Percentiles rank a stretch among this genome's conserved stretches.
Evolutionary conservation across 768 basidiomycete species (phyloP).

Genomic region (Hericium coralloides): DNA sequence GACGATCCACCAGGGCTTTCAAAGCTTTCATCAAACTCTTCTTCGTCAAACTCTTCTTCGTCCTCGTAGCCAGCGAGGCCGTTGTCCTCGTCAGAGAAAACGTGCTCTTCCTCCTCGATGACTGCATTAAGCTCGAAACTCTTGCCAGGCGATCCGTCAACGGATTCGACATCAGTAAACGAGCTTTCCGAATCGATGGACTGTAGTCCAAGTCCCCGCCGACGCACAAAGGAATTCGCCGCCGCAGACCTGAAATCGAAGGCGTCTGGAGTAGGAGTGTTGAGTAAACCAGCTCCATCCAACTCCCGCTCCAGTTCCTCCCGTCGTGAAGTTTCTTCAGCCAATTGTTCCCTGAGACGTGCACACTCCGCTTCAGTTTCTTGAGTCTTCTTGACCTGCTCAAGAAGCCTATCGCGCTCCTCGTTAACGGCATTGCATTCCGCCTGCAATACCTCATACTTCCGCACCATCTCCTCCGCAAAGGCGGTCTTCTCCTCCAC

Average conservation of each 20-base stretch:
- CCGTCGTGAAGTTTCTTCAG: slow-evolving; percentile 32
- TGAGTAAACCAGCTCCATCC: slow-evolving; percentile 30
- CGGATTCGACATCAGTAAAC: slow-evolving; percentile 58
- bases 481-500: slow-evolving; percentile 19
- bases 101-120: slow-evolving; percentile 42
- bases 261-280: slow-evolving; percentile 38
- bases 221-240: slow-evolving; percentile 22
- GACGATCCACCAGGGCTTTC: slow-evolving; percentile 25
- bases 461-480: background rate
- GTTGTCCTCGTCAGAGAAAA: slow-evolving; percentile 40
- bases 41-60: slow-evolving; percentile 62
- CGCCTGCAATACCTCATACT: slow-evolving; percentile 11
- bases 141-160: slow-evolving; percentile 31
- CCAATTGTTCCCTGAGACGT: slow-evolving; percentile 23
- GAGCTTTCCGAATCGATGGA: slow-evolving; percentile 62
- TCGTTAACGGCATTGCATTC: slow-evolving; percentile 25
- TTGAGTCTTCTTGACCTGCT: slow-evolving; percentile 15
- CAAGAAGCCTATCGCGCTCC: slow-evolving; percentile 30
- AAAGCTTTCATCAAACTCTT: slow-evolving; percentile 54
- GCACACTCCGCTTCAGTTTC: slow-evolving; percentile 14
- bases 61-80: slow-evolving; percentile 63
- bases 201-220: slow-evolving; percentile 33
- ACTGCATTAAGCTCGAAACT: slow-evolving; percentile 39
- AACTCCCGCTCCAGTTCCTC: slow-evolving; percentile 47
- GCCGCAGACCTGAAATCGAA: slow-evolving; percentile 20